Evolutionary conservation across 2,329 filamentous ascomycete species (phyloP), one percentile per base, ranked within the genome.

Genomic region (Cryphonectria japonica): DNA sequence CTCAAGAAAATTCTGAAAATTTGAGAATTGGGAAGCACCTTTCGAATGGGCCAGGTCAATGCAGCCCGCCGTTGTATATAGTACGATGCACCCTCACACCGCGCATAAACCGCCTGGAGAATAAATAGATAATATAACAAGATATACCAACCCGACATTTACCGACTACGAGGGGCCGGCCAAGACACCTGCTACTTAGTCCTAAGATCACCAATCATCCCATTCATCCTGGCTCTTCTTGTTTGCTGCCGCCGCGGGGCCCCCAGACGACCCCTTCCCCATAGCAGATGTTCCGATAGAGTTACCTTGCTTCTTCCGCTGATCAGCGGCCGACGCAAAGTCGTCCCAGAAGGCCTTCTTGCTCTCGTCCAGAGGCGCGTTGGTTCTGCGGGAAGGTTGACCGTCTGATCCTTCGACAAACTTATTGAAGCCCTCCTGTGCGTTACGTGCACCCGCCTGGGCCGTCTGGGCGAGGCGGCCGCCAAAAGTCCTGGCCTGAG

Each of bases 321-420:
- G 84, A 82, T 91, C 87, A 0, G 89, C 91, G 37, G 91, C 80
- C 39, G 87, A 89, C 0, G 94, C 91, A 81, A 98, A 97, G 75
- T 92, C 92, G 79, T 97, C 95, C 95, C 95, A 98, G 82, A 97
- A 97, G 75, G 93, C 92, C 79, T 92, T 92, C 81, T 91, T 92
- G 87, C 80, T 92, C 86, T 84, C 85, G 77, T 90, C 85, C 67
- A 89, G 77, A 69, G 80, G 83, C 68, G 78, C 82, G 70, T 81
- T 78, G 26, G 64, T 63, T 32, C 60, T 50, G 26, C 41, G 54
- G 16, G 65, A 57, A 19, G 66, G 71, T 75, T 73, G 68, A 77
- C 76, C 60, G 59, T 82, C 78, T 22, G 87, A 87, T 3, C 92
- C 93, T 79, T 98, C 96, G 67, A 98, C 94, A 77, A 98, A 98